phyloP scores from a whole-genome alignment of 306 rosid species.

The Purshia tridentata region DNA sequence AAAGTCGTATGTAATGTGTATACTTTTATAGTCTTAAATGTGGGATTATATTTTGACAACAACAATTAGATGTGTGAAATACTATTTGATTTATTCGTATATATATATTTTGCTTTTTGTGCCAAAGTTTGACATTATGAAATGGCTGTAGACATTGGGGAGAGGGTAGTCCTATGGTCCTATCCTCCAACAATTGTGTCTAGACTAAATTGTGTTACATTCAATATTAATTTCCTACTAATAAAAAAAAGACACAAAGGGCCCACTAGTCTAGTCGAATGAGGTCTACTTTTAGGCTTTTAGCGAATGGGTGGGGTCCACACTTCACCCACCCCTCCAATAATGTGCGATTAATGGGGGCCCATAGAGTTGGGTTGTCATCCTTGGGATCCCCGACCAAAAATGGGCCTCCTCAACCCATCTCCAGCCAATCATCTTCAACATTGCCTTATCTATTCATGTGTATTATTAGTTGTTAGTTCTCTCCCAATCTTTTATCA shows the following conservation, averaged over 20 bases:
- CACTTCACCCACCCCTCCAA: background rate
- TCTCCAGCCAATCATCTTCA: conserved; percentile 17
- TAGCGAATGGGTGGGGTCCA: conserved; percentile 1
- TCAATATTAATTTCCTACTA: background rate
- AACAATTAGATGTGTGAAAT: too few relatives aligned
- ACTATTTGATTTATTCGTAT: too few relatives aligned
- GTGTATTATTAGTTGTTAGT: background rate
- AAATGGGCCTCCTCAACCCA: conserved; percentile 24
- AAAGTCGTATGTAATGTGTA: too few relatives aligned
- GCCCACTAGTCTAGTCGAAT: conserved; percentile 20
- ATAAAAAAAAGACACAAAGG: conserved; percentile 21
- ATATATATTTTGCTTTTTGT: too few relatives aligned
- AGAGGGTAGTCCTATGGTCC: background rate
- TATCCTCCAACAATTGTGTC: background rate
- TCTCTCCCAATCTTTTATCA: background rate
- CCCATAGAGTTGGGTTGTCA: conserved; percentile 5
- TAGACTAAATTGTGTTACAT: background rate
- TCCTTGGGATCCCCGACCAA: conserved; percentile 26
- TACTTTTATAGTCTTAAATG: too few relatives aligned
- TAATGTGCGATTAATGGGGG: conserved; percentile 18
- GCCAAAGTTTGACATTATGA: background rate
- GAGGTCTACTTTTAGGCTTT: conserved; percentile 7
- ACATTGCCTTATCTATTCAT: background rate
- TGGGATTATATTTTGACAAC: too few relatives aligned
- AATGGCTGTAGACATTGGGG: background rate